Evolutionary conservation across 805 yeast genomes (phyloP).

Genomic region (Wickerhamomyces alni): DNA sequence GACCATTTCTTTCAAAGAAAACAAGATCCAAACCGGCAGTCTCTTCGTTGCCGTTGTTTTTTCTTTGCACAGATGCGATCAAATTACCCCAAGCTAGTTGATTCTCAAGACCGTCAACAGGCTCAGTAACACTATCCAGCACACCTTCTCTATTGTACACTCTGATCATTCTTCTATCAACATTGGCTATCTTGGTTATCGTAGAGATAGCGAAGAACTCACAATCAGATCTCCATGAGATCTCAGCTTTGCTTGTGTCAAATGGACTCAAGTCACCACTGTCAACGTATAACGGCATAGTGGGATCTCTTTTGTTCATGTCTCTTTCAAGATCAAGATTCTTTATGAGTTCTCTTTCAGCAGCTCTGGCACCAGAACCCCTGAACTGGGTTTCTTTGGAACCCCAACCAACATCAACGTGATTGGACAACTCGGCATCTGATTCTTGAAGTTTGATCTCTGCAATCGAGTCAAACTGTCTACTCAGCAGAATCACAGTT

Average conservation of each 20-base stretch:
- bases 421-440: constrained; percentile 67
- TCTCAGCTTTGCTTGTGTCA: constrained; percentile 43
- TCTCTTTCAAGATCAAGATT: constrained; percentile 61
- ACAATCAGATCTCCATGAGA: constrained; percentile 97
- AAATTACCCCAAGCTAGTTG: constrained; percentile 82
- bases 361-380: constrained; percentile 84
- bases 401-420: constrained; percentile 99
- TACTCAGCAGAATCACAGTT: constrained; percentile 60
- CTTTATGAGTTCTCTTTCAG: constrained; percentile 53
- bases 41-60: constrained; percentile 34
- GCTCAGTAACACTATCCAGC: constrained; percentile 79
- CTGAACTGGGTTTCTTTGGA: constrained; percentile 92
- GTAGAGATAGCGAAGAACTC: constrained; percentile 69
- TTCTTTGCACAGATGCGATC: constrained; percentile 77
- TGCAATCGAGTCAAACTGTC: constrained; percentile 71
- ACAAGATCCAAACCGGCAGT: constrained; percentile 47
- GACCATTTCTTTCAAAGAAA: constrained; percentile 90
- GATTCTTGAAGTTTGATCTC: constrained; percentile 53
- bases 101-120: constrained; percentile 77
- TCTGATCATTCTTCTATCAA: constrained; percentile 68
- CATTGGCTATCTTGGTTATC: constrained; percentile 32
- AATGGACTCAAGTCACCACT: constrained; percentile 52
- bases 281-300: constrained; percentile 70
- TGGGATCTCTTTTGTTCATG: constrained; percentile 77
- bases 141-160: constrained; percentile 77